Percentiles rank a stretch among this genome's conserved stretches.
Conservation (phyloP, 2,329 filamentous ascomycete species). For the Xylaria digitata region DNA sequence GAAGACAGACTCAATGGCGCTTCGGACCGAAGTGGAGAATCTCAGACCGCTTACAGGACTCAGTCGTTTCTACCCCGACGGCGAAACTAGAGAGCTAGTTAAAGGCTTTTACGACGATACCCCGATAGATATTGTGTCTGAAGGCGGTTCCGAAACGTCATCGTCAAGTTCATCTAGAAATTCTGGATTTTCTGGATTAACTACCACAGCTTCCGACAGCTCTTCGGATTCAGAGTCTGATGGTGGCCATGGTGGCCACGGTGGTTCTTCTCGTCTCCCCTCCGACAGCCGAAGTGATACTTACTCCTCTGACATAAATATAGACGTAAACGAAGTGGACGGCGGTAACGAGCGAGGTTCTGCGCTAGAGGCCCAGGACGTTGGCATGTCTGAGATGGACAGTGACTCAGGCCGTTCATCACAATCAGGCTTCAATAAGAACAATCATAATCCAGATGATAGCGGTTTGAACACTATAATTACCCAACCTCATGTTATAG, state of each 20-base stretch:
- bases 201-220: conserved; percentile 7
- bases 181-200: not conserved
- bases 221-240: conserved; percentile 53
- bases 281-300: not conserved
- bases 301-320: conserved; percentile 27
- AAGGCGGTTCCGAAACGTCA: conserved; percentile 27
- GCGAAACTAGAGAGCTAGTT: conserved; percentile 39
- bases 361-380: not conserved
- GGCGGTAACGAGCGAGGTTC: conserved; percentile 3
- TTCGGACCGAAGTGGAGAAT: conserved; percentile 43
- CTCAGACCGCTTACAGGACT: conserved; percentile 40
- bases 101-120: conserved; percentile 43
- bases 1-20: conserved; percentile 38
- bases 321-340: conserved; percentile 10
- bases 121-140: not conserved
- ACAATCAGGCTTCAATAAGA: not conserved
- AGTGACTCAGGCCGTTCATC: not conserved
- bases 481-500: conserved; percentile 1
- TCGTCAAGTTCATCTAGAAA: not conserved
- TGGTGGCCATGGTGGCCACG: conserved; percentile 40
- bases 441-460: not conserved
- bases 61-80: conserved; percentile 32
- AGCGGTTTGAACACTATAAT: not conserved
- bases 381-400: not conserved
- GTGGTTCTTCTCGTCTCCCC: not conserved